Evolutionary conservation across 192 early-diverging fungal genomes (phyloP).

Genomic region (Pilaira anomala): DNA sequence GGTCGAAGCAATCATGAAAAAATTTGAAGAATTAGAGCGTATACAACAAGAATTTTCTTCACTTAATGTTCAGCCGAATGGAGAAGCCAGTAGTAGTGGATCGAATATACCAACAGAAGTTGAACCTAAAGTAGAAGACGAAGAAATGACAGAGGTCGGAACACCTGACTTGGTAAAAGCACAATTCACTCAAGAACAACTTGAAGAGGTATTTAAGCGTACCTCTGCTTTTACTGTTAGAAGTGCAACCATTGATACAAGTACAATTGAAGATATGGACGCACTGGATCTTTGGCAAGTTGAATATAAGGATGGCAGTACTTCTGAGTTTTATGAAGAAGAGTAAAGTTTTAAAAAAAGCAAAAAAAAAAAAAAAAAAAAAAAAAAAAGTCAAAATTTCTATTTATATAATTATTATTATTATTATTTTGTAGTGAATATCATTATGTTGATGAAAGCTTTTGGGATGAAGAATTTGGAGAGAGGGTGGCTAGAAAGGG

Average conservation of each 20-base stretch:
- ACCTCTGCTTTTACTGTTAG: slow-evolving; percentile 85
- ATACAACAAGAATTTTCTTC: slow-evolving; percentile 73
- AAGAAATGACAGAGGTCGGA: background rate
- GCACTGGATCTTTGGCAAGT: slow-evolving; percentile 78
- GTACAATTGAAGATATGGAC: slow-evolving; percentile 57
- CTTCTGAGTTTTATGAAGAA: slow-evolving; percentile 76
- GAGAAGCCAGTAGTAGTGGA: background rate
- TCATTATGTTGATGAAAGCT: slow-evolving; percentile 76
- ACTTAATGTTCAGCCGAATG: background rate
- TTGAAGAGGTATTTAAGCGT: slow-evolving; percentile 87
- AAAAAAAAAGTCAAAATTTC: background rate
- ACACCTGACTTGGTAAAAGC: slow-evolving; percentile 17
- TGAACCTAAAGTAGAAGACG: background rate
- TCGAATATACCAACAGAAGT: background rate
- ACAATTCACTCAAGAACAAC: slow-evolving; percentile 66
- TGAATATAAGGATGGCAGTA: slow-evolving; percentile 69
- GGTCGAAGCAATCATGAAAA: slow-evolving; percentile 95
- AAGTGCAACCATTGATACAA: slow-evolving; percentile 55
- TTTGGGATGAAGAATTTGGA: slow-evolving; percentile 71
- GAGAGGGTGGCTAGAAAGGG: slow-evolving; percentile 44
- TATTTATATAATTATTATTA: too few relatives aligned
- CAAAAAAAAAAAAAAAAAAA: background rate
- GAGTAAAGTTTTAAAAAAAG: slow-evolving; percentile 47
- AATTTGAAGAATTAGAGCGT: slow-evolving; percentile 92
- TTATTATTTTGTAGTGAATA: slow-evolving; percentile 58